These are phyloP conservation scores for Creolimax fragrantissima DNA, from an alignment of 78 protist species.

Conservation along the genomic window DNA sequence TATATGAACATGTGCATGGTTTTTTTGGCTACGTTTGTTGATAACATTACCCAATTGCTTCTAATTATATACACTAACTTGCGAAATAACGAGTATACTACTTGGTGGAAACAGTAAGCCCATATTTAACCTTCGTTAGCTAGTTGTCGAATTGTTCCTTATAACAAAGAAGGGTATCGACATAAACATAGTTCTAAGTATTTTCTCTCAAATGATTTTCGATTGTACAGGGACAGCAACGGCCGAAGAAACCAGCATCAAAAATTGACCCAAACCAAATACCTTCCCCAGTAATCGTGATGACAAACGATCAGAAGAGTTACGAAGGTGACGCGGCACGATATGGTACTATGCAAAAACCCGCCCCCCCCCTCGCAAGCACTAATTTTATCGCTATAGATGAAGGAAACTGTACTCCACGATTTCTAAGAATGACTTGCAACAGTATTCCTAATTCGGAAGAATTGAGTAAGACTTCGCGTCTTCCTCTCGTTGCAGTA, in stretches of 20 bases:
- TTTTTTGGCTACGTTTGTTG: too few relatives aligned
- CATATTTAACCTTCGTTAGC: background rate
- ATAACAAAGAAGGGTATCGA: background rate
- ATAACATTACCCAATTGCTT: background rate
- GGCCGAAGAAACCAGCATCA: background rate
- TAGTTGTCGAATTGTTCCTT: background rate
- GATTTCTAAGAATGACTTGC: conserved; percentile 15
- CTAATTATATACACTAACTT: background rate
- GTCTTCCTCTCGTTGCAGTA: conserved; percentile 3
- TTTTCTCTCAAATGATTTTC: background rate
- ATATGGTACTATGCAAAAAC: background rate
- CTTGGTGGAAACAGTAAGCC: background rate
- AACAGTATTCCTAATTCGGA: conserved; percentile 10
- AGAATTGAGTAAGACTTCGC: background rate
- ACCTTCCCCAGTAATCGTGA: background rate
- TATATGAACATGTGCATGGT: too few relatives aligned
- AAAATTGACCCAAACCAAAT: conserved; percentile 19
- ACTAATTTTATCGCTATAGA: background rate
- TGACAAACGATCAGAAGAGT: conserved; percentile 11
- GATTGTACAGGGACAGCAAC: background rate
- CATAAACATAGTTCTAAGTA: background rate
- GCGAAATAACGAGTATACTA: background rate
- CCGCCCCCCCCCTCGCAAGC: conserved; percentile 21
- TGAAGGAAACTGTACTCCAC: conserved; percentile 27
- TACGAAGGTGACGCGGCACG: background rate